Percentiles rank a stretch among this genome's conserved stretches.
phyloP scores from a whole-genome alignment of 768 basidiomycete genomes.

The Cantharellus cinnabarinus region DNA sequence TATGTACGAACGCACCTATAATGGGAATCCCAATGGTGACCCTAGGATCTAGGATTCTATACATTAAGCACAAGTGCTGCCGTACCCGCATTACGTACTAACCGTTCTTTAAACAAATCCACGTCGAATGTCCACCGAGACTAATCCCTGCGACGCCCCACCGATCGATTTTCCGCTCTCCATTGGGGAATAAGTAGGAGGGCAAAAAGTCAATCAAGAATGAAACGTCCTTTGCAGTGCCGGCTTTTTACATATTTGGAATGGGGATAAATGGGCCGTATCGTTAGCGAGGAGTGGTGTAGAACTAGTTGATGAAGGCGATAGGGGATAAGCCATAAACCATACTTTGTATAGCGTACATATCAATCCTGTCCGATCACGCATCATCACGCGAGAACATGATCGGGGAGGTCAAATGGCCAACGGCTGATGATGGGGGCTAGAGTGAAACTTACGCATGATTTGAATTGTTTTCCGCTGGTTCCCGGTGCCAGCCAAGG shows the following conservation, averaged over 20 bases:
- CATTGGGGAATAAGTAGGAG: slow-evolving; percentile 47
- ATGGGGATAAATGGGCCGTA: neutral
- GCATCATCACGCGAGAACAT: slow-evolving; percentile 1
- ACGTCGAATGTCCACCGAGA: slow-evolving; percentile 70
- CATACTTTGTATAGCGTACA: slow-evolving; percentile 29
- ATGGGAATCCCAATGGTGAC: slow-evolving; percentile 26
- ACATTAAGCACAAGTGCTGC: neutral
- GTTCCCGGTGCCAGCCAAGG: slow-evolving; percentile 17
- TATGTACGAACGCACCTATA: slow-evolving; percentile 6
- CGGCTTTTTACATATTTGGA: slow-evolving; percentile 18
- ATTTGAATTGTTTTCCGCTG: slow-evolving; percentile 20
- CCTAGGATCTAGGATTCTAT: slow-evolving; percentile 19
- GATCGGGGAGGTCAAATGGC: neutral
- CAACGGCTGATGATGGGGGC: neutral
- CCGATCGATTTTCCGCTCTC: slow-evolving; percentile 35
- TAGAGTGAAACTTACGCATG: slow-evolving; percentile 21
- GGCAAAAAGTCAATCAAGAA: slow-evolving; percentile 67
- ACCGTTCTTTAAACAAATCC: slow-evolving; percentile 43
- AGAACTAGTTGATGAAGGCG: neutral
- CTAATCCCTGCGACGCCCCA: slow-evolving; percentile 63
- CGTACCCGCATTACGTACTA: neutral
- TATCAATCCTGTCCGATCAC: slow-evolving; percentile 20
- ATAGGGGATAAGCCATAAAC: neutral
- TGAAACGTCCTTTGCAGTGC: slow-evolving; percentile 56
- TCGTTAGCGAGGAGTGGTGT: neutral